phyloP scores from a whole-genome alignment of 1,284 basidiomycete species.

The Ganoderma lingzhi region DNA sequence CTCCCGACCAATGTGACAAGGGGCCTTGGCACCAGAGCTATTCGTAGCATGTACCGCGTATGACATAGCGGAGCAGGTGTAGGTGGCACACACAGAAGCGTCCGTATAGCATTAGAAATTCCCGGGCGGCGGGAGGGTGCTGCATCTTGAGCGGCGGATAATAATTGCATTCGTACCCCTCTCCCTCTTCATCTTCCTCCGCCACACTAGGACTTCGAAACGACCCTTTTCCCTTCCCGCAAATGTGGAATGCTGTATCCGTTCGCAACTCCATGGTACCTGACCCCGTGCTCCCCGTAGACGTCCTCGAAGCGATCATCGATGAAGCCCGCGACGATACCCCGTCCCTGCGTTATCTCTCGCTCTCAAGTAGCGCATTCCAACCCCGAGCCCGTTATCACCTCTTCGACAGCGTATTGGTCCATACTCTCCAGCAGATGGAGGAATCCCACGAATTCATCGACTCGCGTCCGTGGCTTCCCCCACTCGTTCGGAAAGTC shows the following conservation, averaged over 20 bases:
- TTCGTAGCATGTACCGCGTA: no score
- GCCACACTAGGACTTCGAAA: no score
- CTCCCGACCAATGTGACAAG: no score
- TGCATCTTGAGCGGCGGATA: no score
- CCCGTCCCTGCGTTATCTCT: neutral
- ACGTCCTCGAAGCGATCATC: neutral
- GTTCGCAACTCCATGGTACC: neutral
- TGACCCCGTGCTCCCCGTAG: neutral
- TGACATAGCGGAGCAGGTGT: no score
- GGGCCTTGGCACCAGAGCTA: no score
- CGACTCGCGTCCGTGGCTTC: neutral
- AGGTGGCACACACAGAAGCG: no score
- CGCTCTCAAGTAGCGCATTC: neutral
- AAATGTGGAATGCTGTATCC: neutral
- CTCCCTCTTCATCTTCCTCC: no score
- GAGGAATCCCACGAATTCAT: neutral
- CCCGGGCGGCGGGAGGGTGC: no score
- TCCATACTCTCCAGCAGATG: neutral
- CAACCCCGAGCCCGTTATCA: neutral
- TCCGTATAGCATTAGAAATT: no score
- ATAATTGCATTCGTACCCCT: no score
- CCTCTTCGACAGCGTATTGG: neutral
- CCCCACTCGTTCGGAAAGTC: neutral
- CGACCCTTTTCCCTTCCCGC: neutral
- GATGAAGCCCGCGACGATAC: neutral